Percentiles rank a stretch among this genome's conserved stretches.
Conservation (phyloP, 2,329 filamentous ascomycete genomes). For the Aspergillus sp. region DNA sequence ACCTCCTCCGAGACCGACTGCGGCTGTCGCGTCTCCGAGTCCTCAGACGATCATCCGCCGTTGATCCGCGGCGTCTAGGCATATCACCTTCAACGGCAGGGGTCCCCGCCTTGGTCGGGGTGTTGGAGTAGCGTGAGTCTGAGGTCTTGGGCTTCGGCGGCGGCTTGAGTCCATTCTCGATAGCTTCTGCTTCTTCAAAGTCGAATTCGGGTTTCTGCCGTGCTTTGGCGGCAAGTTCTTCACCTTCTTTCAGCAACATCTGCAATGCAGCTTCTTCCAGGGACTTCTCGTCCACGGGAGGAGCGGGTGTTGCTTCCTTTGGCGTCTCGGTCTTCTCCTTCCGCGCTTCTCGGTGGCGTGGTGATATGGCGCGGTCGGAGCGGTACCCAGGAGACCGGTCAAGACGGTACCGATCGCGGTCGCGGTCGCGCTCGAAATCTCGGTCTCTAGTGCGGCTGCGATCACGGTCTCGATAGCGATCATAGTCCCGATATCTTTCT, state of each 20-base stretch:
- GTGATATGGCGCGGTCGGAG: conserved; percentile 29
- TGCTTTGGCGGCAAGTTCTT: conserved; percentile 53
- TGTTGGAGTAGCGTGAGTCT: conserved; percentile 26
- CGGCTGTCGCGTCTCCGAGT: conserved; percentile 22
- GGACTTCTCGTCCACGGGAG: conserved; percentile 51
- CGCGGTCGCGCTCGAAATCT: conserved; percentile 21
- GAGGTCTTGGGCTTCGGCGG: conserved; percentile 25
- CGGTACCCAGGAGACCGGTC: conserved; percentile 32
- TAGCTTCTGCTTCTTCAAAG: conserved; percentile 45
- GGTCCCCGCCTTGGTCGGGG: conserved; percentile 27
- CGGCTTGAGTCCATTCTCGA: conserved; percentile 38
- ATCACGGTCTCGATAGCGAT: conserved; percentile 30
- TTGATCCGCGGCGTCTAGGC: conserved; percentile 24
- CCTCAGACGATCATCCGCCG: conserved; percentile 24
- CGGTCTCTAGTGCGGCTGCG: conserved; percentile 35
- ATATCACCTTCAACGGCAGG: conserved; percentile 26
- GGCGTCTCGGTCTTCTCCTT: conserved; percentile 30
- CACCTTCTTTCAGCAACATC: conserved; percentile 53
- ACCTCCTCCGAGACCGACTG: conserved; percentile 28
- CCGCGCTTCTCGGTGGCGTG: conserved; percentile 29
- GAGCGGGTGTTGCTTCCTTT: conserved; percentile 31
- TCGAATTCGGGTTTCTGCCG: conserved; percentile 51
- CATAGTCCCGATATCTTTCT: conserved; percentile 43
- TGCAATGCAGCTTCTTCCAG: conserved; percentile 56
- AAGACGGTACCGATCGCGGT: conserved; percentile 26